Percentiles rank a stretch among this genome's conserved stretches.
Conservation (phyloP, 2,329 filamentous ascomycete species). For the Xylaria sp. region DNA sequence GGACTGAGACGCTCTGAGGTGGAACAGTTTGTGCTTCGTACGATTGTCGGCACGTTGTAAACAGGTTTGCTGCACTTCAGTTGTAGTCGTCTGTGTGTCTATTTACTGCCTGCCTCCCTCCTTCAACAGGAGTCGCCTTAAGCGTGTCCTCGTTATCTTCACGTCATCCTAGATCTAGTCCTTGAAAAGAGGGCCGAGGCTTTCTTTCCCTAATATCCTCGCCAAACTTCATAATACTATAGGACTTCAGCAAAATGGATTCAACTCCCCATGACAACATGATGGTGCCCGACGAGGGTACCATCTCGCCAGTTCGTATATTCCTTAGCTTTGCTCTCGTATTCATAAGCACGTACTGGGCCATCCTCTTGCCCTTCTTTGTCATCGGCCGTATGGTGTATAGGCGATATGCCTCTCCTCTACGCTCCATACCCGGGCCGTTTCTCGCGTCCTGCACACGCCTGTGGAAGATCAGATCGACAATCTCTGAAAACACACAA, state of each 20-base stretch:
- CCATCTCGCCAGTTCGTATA: slow-evolving; percentile 45
- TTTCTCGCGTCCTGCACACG: slow-evolving; percentile 48
- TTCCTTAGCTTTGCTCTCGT: slow-evolving; percentile 47
- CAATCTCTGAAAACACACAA: slow-evolving; percentile 53
- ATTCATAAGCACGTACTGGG: slow-evolving; percentile 49
- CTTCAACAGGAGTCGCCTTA: slow-evolving; percentile 44
- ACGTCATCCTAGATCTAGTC: slow-evolving; percentile 14
- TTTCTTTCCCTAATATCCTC: neutral
- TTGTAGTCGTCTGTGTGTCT: slow-evolving; percentile 10
- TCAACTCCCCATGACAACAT: slow-evolving; percentile 26
- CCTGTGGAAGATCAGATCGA: slow-evolving; percentile 56
- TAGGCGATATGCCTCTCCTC: slow-evolving; percentile 50
- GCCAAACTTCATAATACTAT: neutral
- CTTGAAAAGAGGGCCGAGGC: slow-evolving; percentile 16
- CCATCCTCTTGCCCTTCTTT: slow-evolving; percentile 46
- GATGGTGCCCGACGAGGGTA: slow-evolving; percentile 42
- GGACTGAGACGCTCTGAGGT: slow-evolving; percentile 25
- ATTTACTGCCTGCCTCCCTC: slow-evolving; percentile 24
- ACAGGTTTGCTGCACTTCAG: slow-evolving; percentile 13
- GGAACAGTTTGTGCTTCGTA: slow-evolving; percentile 35
- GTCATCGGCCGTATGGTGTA: slow-evolving; percentile 47
- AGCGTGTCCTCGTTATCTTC: slow-evolving; percentile 23
- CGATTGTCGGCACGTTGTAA: slow-evolving; percentile 29
- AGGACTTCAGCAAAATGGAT: slow-evolving; percentile 28
- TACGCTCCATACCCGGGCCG: slow-evolving; percentile 47